These are phyloP conservation scores for Colletotrichum agaves DNA, from an alignment of 2,329 filamentous ascomycete genomes.

Conservation along the genomic window DNA sequence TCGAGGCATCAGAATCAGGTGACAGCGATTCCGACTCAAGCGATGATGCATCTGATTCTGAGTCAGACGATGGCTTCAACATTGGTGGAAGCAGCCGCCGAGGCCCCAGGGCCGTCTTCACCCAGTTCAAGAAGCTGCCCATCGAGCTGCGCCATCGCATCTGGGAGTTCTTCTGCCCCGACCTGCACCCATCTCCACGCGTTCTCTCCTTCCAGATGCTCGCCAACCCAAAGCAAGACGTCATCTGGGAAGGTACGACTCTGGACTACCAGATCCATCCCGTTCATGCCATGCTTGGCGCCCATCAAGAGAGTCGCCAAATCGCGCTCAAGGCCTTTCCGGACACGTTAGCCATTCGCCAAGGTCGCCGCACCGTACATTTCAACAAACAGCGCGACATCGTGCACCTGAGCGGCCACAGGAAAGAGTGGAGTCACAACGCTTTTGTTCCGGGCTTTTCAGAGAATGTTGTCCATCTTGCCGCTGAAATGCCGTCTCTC, in stretches of 20 bases:
- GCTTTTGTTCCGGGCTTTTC: conserved; percentile 43
- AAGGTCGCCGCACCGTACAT: conserved; percentile 42
- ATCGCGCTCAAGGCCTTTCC: conserved; percentile 47
- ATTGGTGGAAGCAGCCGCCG: conserved; percentile 2
- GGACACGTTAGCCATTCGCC: conserved; percentile 45
- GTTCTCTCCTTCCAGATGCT: conserved; percentile 44
- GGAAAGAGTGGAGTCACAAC: conserved; percentile 23
- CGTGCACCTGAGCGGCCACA: conserved; percentile 32
- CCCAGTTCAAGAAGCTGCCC: conserved; percentile 45
- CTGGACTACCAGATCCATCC: conserved; percentile 32
- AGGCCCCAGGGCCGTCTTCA: conserved; percentile 36
- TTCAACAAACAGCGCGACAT: conserved; percentile 49
- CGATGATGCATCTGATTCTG: conserved; percentile 44
- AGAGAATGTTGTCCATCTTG: conserved; percentile 45
- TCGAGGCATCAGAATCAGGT: conserved; percentile 32
- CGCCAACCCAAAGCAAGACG: conserved; percentile 10
- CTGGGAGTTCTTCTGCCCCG: conserved; percentile 48
- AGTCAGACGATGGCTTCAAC: conserved; percentile 19
- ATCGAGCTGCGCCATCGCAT: conserved; percentile 48
- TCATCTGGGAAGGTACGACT: conserved; percentile 34
- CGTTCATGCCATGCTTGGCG: conserved; percentile 45
- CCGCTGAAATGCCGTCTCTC: conserved; percentile 33
- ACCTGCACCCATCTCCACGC: conserved; percentile 42
- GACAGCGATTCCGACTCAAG: conserved; percentile 40
- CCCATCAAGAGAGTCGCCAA: conserved; percentile 50